These are phyloP conservation scores for Russula sp. DNA, from an alignment of 768 basidiomycete genomes.

Conservation along the genomic window DNA sequence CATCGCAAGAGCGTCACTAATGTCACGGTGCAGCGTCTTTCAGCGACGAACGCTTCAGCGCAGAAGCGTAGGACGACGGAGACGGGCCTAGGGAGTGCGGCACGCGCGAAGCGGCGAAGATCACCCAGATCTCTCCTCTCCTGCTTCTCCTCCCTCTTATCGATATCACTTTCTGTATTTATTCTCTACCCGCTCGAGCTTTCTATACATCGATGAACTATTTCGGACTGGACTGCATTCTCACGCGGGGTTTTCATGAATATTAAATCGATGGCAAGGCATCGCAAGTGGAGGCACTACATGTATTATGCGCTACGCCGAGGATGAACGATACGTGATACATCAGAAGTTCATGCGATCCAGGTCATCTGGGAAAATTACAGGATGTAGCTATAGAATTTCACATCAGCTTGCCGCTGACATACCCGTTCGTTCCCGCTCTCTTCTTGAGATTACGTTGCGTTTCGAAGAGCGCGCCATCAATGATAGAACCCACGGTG, in stretches of 20 bases:
- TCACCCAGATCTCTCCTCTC: neutral
- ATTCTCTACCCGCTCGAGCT: neutral
- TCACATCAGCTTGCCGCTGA: conserved; percentile 25
- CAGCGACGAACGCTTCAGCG: conserved; percentile 6
- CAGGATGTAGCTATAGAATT: neutral
- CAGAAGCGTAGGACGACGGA: conserved; percentile 14
- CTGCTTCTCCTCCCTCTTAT: neutral
- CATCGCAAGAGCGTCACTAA: conserved; percentile 17
- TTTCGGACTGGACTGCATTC: neutral
- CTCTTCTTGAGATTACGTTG: conserved; percentile 67
- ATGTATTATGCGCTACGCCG: neutral
- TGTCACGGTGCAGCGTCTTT: neutral
- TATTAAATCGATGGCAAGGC: neutral
- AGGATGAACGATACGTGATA: conserved; percentile 13
- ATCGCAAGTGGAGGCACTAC: neutral
- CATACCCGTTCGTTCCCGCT: conserved; percentile 23
- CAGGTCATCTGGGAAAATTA: conserved; percentile 2
- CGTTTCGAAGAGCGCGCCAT: conserved; percentile 52
- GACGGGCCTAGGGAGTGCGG: neutral
- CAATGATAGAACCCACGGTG: no score
- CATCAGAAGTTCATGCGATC: conserved; percentile 5
- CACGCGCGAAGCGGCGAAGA: conserved; percentile 17
- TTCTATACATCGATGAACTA: neutral
- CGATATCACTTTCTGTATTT: conserved; percentile 6
- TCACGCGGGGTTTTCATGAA: no score